These are phyloP conservation scores for Diplogelasinospora grovesii DNA, from an alignment of 495 filamentous ascomycete species.

Conservation along the genomic window DNA sequence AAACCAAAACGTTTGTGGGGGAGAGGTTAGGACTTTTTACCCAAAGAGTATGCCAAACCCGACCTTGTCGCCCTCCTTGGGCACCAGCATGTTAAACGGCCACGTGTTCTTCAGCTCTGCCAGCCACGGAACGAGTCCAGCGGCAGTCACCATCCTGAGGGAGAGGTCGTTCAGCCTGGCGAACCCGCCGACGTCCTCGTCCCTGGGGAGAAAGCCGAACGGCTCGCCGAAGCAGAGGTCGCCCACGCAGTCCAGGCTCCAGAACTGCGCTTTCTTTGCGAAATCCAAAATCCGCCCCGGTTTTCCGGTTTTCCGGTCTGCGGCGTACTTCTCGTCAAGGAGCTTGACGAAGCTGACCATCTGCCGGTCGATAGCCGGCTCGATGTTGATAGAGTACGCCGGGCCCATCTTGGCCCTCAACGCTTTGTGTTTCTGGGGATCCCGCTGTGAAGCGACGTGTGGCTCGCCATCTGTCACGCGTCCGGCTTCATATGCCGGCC, in stretches of 20 bases:
- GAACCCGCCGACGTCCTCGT: conserved; percentile 46
- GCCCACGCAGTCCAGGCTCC: conserved; percentile 46
- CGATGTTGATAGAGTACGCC: conserved; percentile 38
- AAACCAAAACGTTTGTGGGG: conserved; percentile 2
- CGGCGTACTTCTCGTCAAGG: conserved; percentile 42
- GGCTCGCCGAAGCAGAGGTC: conserved; percentile 44
- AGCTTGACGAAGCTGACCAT: conserved; percentile 33
- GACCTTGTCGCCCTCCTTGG: conserved; percentile 17
- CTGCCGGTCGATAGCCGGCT: conserved; percentile 41
- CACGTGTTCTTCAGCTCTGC: conserved; percentile 30
- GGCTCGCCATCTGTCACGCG: conserved; percentile 38
- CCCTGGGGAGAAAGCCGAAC: conserved; percentile 40
- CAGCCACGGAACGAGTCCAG: conserved; percentile 16
- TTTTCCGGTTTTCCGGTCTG: no score
- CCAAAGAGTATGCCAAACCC: conserved; percentile 24
- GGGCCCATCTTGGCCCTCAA: conserved; percentile 24
- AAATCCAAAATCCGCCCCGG: conserved; percentile 41
- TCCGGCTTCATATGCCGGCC: conserved; percentile 36
- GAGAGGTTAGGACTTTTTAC: conserved; percentile 4
- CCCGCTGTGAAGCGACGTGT: conserved; percentile 27
- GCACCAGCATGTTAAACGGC: conserved; percentile 15
- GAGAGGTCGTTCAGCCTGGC: conserved; percentile 30
- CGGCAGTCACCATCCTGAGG: conserved; percentile 22
- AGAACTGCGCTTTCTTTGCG: conserved; percentile 34
- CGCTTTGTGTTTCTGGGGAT: conserved; percentile 25